Evolutionary conservation across 2,329 filamentous ascomycete genomes (phyloP).

Genomic region (Cercospora zeae-maydis): DNA sequence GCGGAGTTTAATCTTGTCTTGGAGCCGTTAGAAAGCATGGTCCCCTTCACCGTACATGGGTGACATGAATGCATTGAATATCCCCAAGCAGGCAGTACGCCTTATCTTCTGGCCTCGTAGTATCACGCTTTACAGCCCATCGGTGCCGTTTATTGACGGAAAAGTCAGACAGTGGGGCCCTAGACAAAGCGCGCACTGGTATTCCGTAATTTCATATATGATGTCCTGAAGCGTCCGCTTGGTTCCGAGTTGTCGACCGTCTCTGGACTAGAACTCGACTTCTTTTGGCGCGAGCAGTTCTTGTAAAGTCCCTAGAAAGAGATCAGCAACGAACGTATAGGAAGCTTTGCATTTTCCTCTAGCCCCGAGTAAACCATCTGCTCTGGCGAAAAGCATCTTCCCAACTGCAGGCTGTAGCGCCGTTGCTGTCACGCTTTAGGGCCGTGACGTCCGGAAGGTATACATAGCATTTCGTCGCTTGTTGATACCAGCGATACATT

Average conservation of each 20-base stretch:
- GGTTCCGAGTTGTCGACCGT: neutral
- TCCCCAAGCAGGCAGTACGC: constrained; percentile 46
- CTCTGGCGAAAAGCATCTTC: neutral
- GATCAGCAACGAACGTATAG: neutral
- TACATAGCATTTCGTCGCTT: neutral
- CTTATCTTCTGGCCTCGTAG: constrained; percentile 37
- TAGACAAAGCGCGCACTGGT: neutral
- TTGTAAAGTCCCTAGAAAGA: neutral
- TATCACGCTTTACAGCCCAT: neutral
- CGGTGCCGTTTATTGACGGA: neutral
- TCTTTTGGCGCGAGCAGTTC: neutral
- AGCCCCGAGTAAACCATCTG: constrained; percentile 9
- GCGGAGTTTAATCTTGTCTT: neutral
- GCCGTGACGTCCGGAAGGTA: neutral
- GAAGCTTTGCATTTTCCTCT: neutral
- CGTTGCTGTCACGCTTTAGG: neutral
- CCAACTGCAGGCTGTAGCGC: neutral
- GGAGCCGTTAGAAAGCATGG: neutral
- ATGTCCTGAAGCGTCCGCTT: neutral
- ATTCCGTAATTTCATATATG: neutral
- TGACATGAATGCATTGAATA: constrained; percentile 46
- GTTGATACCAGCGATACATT: constrained; percentile 1
- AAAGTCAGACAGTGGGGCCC: neutral
- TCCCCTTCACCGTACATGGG: constrained; percentile 41
- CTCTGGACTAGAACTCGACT: neutral